Evolutionary conservation across 768 basidiomycete genomes (phyloP), one percentile per base, ranked within the genome.

Genomic region (Rhodotorula graminis): DNA sequence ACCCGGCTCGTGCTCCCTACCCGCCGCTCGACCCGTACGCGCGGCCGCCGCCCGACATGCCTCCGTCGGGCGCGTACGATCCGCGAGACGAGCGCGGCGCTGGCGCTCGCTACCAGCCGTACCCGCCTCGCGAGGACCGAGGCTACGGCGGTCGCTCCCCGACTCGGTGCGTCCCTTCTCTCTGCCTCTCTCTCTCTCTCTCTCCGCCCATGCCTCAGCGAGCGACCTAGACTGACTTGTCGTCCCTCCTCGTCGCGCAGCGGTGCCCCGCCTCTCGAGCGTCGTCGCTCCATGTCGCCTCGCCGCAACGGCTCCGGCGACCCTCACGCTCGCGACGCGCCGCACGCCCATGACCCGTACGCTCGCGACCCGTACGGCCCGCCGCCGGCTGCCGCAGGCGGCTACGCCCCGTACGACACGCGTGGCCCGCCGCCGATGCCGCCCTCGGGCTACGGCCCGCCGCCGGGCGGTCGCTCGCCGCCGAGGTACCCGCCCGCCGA

Each of bases 201-300:
- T 25, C 10, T 2, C 31, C n/a, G n/a, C n/a, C n/a, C n/a, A n/a
- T n/a, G n/a, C n/a, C n/a, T n/a, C n/a, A n/a, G n/a, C n/a, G 37
- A 37, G 37, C 55, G 64, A 49, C 27, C n/a, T 9, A 25, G 11
- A 2, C 33, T 46, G 44, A 12, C 44, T 46, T 12, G 14, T 46
- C 15, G 2, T 14, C 44, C 18, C 27, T 37, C 42, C 40, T 27
- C 25, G 23, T 21, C 6, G 18, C 31, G 14, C 55, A 65, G 69
- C 23, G 27, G 58, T 42, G 61, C 64, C 0, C 40, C 40, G 6
- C 57, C 69, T 10, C 33, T 31, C 16, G 73, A 74, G 44, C 73
- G 73, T 42, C 74, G 74, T 19, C 74, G 74, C 33, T 75, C 74
- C 18, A 61, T 75, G 50, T 71, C 70, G 14, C 74, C 74, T 3